Base-by-base conservation (phyloP, 371 early-diverging fungal genomes). In the Mucor piriformis region DNA sequence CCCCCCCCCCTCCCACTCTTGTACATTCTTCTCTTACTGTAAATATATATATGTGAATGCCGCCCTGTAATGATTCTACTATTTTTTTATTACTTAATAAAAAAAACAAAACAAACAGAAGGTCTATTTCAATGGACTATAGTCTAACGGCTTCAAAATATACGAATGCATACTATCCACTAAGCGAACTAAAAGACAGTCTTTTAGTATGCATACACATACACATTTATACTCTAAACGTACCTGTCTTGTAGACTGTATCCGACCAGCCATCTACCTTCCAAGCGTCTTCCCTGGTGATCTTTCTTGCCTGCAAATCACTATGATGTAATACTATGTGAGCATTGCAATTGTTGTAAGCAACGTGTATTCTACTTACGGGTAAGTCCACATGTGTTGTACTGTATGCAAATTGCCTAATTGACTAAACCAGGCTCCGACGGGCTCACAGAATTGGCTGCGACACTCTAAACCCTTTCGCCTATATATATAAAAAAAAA, bases 381-480 rank as follows among this genome's bases (percentile, higher is more conserved):
- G 88, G 63, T 95, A 93, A 59, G 83, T 88, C 95, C 94, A 96
- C 86, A 94, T 92, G 59, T 95, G 97, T 66, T 96, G 95, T 11
- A 96, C 96, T 51, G 84, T 84, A 75, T 95, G 91, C 50, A 96
- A 70, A 25, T 83, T 76, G 12, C 96, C 96, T 23, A 95, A 80
- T 72, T 96, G 96, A 48, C 90, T 89, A 70, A 95, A 96, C 95
- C 96, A 96, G 5, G 96, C 97, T 16, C 97, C 97, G 50, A 95
- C 89, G 12, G 95, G 95, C 58, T 91, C 89, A 67, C 91, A 91
- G 69, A 89, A 91, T 68, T 93, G 88, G 24, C 85, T 79, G 35
- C 97, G 83, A 68, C 92, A 93, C 54, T 93, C 92, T 18, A 96
- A 81, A 40, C 96, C 95, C 25, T 84, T 77, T 15, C 87, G 82